Base-by-base conservation (phyloP, 371 early-diverging fungal genomes). In the Basidiobolus heterosporus region DNA sequence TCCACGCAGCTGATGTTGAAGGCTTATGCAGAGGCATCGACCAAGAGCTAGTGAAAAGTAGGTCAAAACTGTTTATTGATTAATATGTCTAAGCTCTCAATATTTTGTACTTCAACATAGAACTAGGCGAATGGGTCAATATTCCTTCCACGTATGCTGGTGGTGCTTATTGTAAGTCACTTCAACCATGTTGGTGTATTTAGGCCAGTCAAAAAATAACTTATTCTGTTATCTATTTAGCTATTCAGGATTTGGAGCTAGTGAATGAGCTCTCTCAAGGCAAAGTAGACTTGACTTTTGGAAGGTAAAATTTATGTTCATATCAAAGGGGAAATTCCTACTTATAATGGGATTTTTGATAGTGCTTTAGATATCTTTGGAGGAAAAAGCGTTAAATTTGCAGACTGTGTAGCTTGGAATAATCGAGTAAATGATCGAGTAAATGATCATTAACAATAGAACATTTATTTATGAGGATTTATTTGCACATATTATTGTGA, bases 321-420 rank as follows among this genome's bases (percentile, higher is more conserved):
- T n/a, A n/a, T n/a, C 42, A 19, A n/a, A n/a, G 7, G 17, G 8
- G 3, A 1, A 44, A 2, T 3, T 38, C 3, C 23, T 37, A 13
- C 14, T 45, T 46, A n/a, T 23, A 30, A n/a, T 41, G 41, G 15
- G 3, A 36, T 45, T 19, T 50, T 15, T 39, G 8, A 30, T 44
- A 88, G 92, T 58, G 92, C 94, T 3, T 59, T 96, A 57, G 97
- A 96, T 65, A 83, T 96, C n/a, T 96, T 96, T 74, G 97, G 97
- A 24, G 94, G 97, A 7, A 60, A 56, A 37, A 74, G 73, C 20
- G 81, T 96, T 30, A 74, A 66, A 43, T 88, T 95, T 59, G 64
- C 60, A 2, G 89, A 88, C 41, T 88, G 88, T 57, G 77, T 88
- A 2, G 64, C 52, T 35, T 89, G 88, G 57, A 52, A 56, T 44